Conservation (phyloP, 2,329 filamentous ascomycete species). For the Fusarium liriodendri region DNA sequence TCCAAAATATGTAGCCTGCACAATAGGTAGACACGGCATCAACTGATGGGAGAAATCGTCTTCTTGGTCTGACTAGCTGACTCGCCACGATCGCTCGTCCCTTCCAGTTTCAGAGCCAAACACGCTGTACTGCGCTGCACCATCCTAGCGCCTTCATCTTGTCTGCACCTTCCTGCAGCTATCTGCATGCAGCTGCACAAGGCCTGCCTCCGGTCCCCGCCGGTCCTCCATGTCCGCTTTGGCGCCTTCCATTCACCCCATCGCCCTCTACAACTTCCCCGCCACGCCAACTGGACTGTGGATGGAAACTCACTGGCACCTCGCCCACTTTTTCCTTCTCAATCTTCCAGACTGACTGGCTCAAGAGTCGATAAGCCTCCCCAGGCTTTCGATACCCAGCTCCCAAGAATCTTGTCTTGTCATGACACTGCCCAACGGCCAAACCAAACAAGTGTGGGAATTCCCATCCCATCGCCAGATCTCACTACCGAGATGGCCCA, state of each 20-base stretch:
- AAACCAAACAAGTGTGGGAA: conserved; percentile 5
- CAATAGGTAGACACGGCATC: neutral
- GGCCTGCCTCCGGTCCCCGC: conserved; percentile 41
- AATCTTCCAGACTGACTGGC: conserved; percentile 9
- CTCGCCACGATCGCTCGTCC: conserved; percentile 25
- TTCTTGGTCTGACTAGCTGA: conserved; percentile 17
- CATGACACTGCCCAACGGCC: conserved; percentile 23
- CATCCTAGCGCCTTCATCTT: conserved; percentile 27
- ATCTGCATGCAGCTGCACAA: conserved; percentile 39
- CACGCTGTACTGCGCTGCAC: neutral
- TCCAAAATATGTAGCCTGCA: neutral
- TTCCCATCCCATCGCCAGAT: conserved; percentile 3
- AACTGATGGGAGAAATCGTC: neutral
- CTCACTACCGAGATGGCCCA: conserved; percentile 9
- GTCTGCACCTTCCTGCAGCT: conserved; percentile 28
- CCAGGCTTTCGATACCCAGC: conserved; percentile 13
- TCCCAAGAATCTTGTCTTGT: conserved; percentile 25
- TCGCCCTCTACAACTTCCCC: conserved; percentile 28
- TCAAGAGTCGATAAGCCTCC: neutral
- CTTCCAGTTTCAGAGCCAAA: conserved; percentile 20
- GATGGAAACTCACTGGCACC: neutral
- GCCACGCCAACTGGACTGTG: conserved; percentile 17
- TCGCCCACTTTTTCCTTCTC: conserved; percentile 25
- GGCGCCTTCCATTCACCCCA: conserved; percentile 18
- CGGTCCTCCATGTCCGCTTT: conserved; percentile 29